Base-by-base conservation (phyloP, 2,329 filamentous ascomycete species). In the Claviceps sp. region DNA sequence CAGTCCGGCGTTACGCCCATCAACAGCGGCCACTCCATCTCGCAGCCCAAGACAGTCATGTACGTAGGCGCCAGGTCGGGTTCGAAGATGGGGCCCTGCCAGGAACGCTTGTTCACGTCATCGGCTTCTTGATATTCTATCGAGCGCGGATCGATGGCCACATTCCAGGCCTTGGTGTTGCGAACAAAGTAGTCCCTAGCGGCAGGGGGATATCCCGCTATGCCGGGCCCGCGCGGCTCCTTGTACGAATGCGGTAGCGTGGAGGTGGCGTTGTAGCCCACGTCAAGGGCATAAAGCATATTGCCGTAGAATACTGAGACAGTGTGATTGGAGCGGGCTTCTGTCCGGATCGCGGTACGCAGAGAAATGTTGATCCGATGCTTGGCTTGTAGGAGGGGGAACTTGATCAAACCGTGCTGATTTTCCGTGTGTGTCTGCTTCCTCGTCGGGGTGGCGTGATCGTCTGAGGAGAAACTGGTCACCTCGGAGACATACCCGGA, bases 301-400 rank as follows among this genome's bases (percentile, higher is more conserved):
- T 69, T 60, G 1, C 71, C 71, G 42, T 68, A 66, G 53, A 72
- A 71, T 13, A 75, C 62, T 11, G 69, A 60, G 4, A 72, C 64
- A 1, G 69, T 70, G 48, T 68, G 60, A 52, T 68, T 56, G 3
- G 56, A 36, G 14, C 62, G 58, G 2, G 52, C 37, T 29, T 62
- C 57, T 2, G 61, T 54, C 7, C 58, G 56, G 1, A 64, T 53
- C 1, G 46, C 40, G 1, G 57, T 56, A 2, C 47, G 39, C 13
- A 63, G 56, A 11, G 29, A 52, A 43, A 58, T 59, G 5, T 26
- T 55, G 40, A 62, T 37, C 22, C 54, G 55, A 3, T 58, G 54
- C 40, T 52, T 46, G 42, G 56, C 59, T 3, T 57, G 50, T 23
- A 51, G 36, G 17, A 64, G 13, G 9, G 9, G 22, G 22, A 64